Conservation (phyloP, 345 rosid genomes). For the Sisymbrium altissimum region DNA sequence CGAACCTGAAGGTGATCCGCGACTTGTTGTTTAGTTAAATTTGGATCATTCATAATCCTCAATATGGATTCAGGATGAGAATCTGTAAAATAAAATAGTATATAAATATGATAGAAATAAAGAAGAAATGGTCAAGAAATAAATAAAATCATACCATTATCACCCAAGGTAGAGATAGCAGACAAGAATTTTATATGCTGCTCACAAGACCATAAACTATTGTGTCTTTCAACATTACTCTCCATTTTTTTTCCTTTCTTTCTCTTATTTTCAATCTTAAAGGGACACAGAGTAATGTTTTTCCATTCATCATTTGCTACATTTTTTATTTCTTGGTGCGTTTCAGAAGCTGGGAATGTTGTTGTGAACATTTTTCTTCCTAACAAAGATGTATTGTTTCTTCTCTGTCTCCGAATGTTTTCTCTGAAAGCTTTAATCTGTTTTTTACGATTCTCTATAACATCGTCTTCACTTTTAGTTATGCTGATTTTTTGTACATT, state of each 20-base stretch:
- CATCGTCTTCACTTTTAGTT: background rate
- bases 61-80: constrained; percentile 44
- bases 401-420: background rate
- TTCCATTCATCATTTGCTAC: background rate
- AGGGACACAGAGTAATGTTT: background rate
- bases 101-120: background rate
- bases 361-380: background rate
- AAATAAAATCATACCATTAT: constrained; percentile 17
- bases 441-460: background rate
- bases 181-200: constrained; percentile 45
- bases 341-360: background rate
- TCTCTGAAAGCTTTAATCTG: background rate
- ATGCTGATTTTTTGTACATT: background rate
- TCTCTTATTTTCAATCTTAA: background rate
- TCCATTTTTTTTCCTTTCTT: background rate
- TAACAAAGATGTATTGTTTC: background rate
- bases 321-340: background rate
- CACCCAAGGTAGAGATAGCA: constrained; percentile 38
- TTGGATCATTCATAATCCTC: constrained; percentile 42
- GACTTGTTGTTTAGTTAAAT: constrained; percentile 44
- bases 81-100: constrained; percentile 18
- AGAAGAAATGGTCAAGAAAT: background rate
- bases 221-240: background rate
- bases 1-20: constrained; percentile 61
- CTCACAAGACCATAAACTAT: constrained; percentile 33